Percentiles rank a stretch among this genome's conserved stretches.
Conservation (phyloP, 306 rosid genomes). For the Datisca glomerata region DNA sequence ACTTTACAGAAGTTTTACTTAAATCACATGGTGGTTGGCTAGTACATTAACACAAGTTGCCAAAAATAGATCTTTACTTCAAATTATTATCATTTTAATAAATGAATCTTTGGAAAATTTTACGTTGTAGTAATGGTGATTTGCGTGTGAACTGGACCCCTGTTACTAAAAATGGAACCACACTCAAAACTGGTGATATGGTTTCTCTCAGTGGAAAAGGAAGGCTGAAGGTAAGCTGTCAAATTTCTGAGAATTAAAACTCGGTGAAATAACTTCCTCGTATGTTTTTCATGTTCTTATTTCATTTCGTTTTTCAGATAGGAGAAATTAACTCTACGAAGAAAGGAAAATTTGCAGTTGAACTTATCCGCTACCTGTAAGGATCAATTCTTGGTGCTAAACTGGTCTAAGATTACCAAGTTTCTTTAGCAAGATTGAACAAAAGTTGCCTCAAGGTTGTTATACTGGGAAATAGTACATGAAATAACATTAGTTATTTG, state of each 20-base stretch:
- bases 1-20: too few relatives aligned
- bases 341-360: constrained; percentile 79
- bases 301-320: constrained; percentile 27
- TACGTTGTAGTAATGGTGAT: constrained; percentile 47
- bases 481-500: too few relatives aligned
- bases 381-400: too few relatives aligned
- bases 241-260: constrained; percentile 7
- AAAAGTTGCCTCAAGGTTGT: too few relatives aligned
- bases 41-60: too few relatives aligned
- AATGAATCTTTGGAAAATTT: too few relatives aligned
- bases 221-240: constrained; percentile 55
- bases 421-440: too few relatives aligned
- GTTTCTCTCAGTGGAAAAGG: constrained; percentile 81
- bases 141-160: constrained; percentile 84
- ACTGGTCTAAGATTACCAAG: too few relatives aligned
- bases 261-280: constrained; percentile 8
- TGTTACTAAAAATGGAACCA: constrained; percentile 60
- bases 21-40: too few relatives aligned
- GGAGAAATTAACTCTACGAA: constrained; percentile 76
- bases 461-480: too few relatives aligned
- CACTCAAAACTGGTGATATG: constrained; percentile 70
- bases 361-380: constrained; percentile 64
- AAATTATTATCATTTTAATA: too few relatives aligned
- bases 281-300: neutral
- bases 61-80: too few relatives aligned